Evolutionary conservation across 805 yeast species (phyloP), one percentile per base, ranked within the genome.

Genomic region (Pichia paraexigua): DNA sequence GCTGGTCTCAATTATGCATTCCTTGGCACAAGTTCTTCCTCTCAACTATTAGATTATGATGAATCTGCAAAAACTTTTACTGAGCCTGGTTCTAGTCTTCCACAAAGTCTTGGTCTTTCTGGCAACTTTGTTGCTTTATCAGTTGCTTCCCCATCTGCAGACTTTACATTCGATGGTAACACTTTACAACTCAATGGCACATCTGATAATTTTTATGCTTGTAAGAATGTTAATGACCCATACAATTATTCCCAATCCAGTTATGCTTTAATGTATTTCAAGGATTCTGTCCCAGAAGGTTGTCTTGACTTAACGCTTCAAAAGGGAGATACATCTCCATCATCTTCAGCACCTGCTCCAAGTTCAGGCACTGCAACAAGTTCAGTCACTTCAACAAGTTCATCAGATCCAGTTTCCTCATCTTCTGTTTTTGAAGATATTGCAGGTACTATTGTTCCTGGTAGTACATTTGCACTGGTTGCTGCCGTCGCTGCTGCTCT

Each of bases 1-100:
- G 79, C 79, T 48, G 79, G 71, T 53, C 60, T 74, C 52, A 68
- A 71, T 65, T 75, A 73, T 61, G 58, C 67, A 27, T 68, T 71
- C 62, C 35, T 55, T 7, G 50, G 48, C 39, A 41, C 54, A 27
- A 21, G 44, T 22, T 45, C 45, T 8, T 10, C 45, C 12, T 49
- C 53, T 41, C 30, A 35, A 18, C 15, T 40, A 2, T 44, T 56
- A 13, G 30, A 18, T 10, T 58, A 67, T 32, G 49, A 58, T 48
- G 63, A 60, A 48, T 22, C 53, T 20, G 52, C 57, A 11, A 32
- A 41, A 18, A 18, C 40, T 1, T 47, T 48, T 7, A 30, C 50
- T 10, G 20, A 21, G 5, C 21, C 28, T 13, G 27, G 13, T 5
- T 41, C 27, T 22, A 41, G 5, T 7, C 8, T 46, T 5, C 43